Percentiles rank a stretch among this genome's conserved stretches.
Conservation (phyloP, 352 stramenopile species). For the Pythium graminicola region DNA sequence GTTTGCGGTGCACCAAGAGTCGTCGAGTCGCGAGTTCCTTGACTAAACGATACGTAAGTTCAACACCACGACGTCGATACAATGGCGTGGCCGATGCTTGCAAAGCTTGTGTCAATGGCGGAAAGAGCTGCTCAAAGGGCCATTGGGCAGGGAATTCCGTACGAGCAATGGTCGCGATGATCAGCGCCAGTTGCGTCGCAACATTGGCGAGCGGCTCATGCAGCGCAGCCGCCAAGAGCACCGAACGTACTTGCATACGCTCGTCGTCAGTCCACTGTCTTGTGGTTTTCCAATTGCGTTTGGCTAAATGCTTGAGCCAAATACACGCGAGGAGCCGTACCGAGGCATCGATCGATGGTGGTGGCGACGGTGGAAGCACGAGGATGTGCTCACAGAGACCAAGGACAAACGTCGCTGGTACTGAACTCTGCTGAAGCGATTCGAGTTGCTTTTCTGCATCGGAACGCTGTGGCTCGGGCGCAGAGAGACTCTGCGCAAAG, state of each 20-base stretch:
- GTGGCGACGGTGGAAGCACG: slow-evolving; percentile 24
- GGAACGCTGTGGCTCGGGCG: slow-evolving; percentile 32
- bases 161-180: slow-evolving; percentile 61
- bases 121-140: slow-evolving; percentile 59
- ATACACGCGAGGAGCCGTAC: slow-evolving; percentile 60
- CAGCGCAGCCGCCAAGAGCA: slow-evolving; percentile 59
- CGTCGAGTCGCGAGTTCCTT: slow-evolving; percentile 73
- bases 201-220: slow-evolving; percentile 50
- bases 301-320: slow-evolving; percentile 74
- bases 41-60: slow-evolving; percentile 63
- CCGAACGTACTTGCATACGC: slow-evolving; percentile 34
- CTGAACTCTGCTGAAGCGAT: slow-evolving; percentile 31
- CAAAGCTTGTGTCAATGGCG: slow-evolving; percentile 45
- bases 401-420: slow-evolving; percentile 34
- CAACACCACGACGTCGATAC: slow-evolving; percentile 36
- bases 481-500: slow-evolving; percentile 39
- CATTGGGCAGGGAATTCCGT: slow-evolving; percentile 70
- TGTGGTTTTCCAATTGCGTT: slow-evolving; percentile 38
- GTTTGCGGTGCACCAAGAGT: slow-evolving; percentile 78
- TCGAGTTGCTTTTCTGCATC: slow-evolving; percentile 53
- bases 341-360: slow-evolving; percentile 38
- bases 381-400: slow-evolving; percentile 43
- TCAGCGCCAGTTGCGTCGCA: slow-evolving; percentile 57
- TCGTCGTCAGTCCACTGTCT: slow-evolving; percentile 33
- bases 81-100: slow-evolving; percentile 21